Conservation (phyloP, 2,329 filamentous ascomycete species). For the Paraphaeosphaeria sporulosa region DNA sequence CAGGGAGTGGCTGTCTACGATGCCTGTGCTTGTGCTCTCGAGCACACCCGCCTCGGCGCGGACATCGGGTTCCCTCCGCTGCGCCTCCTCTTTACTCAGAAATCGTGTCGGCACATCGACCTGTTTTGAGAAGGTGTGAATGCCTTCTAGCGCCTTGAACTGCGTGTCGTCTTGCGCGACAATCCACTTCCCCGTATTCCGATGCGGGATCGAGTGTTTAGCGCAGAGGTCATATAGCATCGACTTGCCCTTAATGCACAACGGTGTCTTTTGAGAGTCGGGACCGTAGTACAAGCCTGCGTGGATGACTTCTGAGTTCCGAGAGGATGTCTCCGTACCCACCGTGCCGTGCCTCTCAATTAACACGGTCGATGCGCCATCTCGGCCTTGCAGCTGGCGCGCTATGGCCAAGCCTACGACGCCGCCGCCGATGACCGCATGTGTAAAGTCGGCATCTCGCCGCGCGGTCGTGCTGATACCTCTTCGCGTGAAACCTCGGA, state of each 20-base stretch:
- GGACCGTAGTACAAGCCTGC: slow-evolving; percentile 90
- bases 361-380: slow-evolving; percentile 72
- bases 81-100: slow-evolving; percentile 69
- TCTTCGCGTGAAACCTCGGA: not conserved
- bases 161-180: slow-evolving; percentile 83
- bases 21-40: slow-evolving; percentile 87
- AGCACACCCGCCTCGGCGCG: slow-evolving; percentile 75
- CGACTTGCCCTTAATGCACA: slow-evolving; percentile 80
- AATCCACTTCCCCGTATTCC: slow-evolving; percentile 89
- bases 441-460: slow-evolving; percentile 66
- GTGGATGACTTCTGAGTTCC: slow-evolving; percentile 96
- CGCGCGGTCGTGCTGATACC: slow-evolving; percentile 37
- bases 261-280: slow-evolving; percentile 76
- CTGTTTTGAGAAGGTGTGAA: slow-evolving; percentile 61
- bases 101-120: slow-evolving; percentile 76
- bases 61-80: slow-evolving; percentile 75
- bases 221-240: slow-evolving; percentile 82
- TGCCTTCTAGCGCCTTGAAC: slow-evolving; percentile 66
- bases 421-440: slow-evolving; percentile 73
- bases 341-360: slow-evolving; percentile 79
- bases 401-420: slow-evolving; percentile 84
- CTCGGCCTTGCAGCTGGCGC: slow-evolving; percentile 69
- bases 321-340: slow-evolving; percentile 86
- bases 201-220: slow-evolving; percentile 71
- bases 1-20: slow-evolving; percentile 84